These are phyloP conservation scores for Serendipita vermifera DNA, from an alignment of 768 basidiomycete genomes.

Conservation along the genomic window DNA sequence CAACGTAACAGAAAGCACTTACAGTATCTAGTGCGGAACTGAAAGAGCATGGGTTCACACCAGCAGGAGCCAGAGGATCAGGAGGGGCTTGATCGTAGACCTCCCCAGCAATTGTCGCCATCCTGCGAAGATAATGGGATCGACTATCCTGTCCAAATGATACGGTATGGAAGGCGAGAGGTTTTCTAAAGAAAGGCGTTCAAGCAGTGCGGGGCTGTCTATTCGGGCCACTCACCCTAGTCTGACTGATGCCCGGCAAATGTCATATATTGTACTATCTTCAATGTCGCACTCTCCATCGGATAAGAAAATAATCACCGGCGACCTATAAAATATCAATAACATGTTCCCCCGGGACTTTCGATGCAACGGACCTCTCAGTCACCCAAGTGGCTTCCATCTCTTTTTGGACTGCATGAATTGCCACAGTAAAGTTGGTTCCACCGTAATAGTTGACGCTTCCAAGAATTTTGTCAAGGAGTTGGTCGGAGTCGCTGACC, in stretches of 20 bases:
- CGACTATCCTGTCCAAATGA: conserved; percentile 34
- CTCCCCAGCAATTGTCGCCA: conserved; percentile 39
- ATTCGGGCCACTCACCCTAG: conserved; percentile 27
- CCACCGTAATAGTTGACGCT: conserved; percentile 23
- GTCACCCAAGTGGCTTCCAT: conserved; percentile 40
- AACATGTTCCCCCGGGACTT: background rate
- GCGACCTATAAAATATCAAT: conserved; percentile 25
- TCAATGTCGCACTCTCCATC: conserved; percentile 36
- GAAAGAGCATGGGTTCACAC: conserved; percentile 33
- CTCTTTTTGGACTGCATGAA: conserved; percentile 24
- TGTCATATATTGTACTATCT: conserved; percentile 28
- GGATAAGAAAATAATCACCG: conserved; percentile 44
- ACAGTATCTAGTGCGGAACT: conserved; percentile 41
- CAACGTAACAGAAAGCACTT: background rate
- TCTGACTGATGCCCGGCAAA: conserved; percentile 31
- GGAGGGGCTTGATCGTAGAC: conserved; percentile 33
- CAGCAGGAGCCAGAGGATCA: conserved; percentile 25
- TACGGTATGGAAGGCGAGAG: conserved; percentile 47
- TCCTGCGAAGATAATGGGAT: conserved; percentile 28
- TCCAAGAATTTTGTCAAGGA: conserved; percentile 30
- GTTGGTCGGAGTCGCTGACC: conserved; percentile 30
- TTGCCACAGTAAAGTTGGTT: conserved; percentile 34
- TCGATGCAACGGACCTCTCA: conserved; percentile 28
- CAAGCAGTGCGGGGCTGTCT: background rate
- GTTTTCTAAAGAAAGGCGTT: conserved; percentile 28